phyloP scores from a whole-genome alignment of 768 basidiomycete genomes.

The Phanerochaete carnosa region DNA sequence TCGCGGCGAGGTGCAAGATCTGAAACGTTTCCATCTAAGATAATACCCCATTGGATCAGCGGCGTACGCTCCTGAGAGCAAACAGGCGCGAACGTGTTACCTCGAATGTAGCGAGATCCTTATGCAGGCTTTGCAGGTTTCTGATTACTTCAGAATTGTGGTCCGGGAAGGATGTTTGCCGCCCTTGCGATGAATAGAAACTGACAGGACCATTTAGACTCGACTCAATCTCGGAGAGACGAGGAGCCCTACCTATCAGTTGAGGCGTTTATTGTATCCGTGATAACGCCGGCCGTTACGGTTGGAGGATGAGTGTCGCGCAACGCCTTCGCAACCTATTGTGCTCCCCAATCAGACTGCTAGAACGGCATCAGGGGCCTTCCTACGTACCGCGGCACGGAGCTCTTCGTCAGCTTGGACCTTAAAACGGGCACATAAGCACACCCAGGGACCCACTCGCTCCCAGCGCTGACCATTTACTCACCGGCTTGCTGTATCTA shows the following conservation, averaged over 20 bases:
- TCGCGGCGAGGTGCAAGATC: constrained; percentile 72
- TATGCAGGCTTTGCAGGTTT: constrained; percentile 44
- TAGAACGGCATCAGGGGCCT: background rate
- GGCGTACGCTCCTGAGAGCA: background rate
- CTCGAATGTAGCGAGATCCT: constrained; percentile 66
- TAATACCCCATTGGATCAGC: constrained; percentile 3
- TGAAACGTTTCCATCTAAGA: constrained; percentile 84
- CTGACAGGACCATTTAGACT: constrained; percentile 32
- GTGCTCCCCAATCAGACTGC: constrained; percentile 4
- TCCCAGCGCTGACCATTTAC: constrained; percentile 15
- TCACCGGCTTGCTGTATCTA: constrained; percentile 62
- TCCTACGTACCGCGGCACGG: constrained; percentile 42
- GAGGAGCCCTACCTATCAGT: constrained; percentile 60
- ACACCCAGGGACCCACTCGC: constrained; percentile 9
- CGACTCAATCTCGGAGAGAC: constrained; percentile 10
- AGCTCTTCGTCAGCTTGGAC: constrained; percentile 57
- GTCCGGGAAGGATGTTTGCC: constrained; percentile 79
- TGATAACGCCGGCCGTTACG: constrained; percentile 35
- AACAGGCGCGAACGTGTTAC: constrained; percentile 30
- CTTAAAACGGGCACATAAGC: constrained; percentile 29
- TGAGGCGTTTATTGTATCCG: constrained; percentile 63
- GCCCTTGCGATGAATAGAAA: constrained; percentile 85
- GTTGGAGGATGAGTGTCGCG: constrained; percentile 39
- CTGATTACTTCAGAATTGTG: constrained; percentile 63
- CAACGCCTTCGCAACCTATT: constrained; percentile 29